Evolutionary conservation across 495 filamentous ascomycete species (phyloP), one percentile per base, ranked within the genome.

Genomic region (Talaromyces nanjingensis): DNA sequence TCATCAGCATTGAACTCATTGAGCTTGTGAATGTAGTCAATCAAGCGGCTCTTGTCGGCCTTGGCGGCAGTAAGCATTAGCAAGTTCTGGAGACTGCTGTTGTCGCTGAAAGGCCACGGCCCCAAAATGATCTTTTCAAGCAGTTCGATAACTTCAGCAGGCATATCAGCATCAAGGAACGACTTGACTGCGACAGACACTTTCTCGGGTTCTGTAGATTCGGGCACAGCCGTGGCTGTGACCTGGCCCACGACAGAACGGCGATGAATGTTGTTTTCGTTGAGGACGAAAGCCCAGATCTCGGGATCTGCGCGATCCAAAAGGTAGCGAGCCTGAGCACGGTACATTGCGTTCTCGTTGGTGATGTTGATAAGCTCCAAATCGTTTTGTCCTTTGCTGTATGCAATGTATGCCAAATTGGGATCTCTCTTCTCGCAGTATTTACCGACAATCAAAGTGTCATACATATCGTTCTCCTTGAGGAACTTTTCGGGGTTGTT

Each of bases 401-500:
- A 99, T 29, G 93, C 90, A 69, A 97, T 97, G 78, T 89, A 97
- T 8, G 94, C 94, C 47, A 99, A 81, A 76, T 97, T 97, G 53
- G 96, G 96, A 71, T 99, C 96, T 37, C 94, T 90, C 83, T 97
- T 97, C 80, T 96, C 94, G 73, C 96, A 99, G 81, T 99, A 99
- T 76, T 97, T 97, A 69, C 96, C 96, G 65, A 99, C 91, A 22
- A 81, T 86, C 47, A 97, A 78, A 3, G 96, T 87, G 74, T 99
- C 96, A 70, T 99, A 99, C 74, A 94, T 86, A 68, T 97, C 91
- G 73, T 98, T 99, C 77, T 98, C 94, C 81, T 92, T 96, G 55
- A 99, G 81, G 83, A 99, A 99, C 72, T 91, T 93, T 83, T 99
- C 96, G 0, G 96, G 96, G 73, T 96, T 92, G 78, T 97, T 97